phyloP scores from a whole-genome alignment of 371 early-diverging fungal species.

The Rhizopus sp. region DNA sequence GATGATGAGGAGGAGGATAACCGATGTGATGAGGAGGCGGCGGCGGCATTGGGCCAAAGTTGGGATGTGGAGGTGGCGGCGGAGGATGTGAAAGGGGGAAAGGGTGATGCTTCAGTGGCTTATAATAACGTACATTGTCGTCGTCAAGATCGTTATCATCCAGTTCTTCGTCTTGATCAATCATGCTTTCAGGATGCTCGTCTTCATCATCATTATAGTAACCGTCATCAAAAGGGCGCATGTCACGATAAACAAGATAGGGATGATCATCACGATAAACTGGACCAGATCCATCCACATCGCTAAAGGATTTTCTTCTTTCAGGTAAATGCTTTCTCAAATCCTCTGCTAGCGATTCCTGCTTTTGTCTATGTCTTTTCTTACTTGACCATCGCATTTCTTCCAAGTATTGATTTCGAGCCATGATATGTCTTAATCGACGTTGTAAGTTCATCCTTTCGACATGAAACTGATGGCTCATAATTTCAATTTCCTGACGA shows the following conservation, averaged over 20 bases:
- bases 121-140: background rate
- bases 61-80: slow-evolving; percentile 7
- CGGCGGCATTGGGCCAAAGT: slow-evolving; percentile 10
- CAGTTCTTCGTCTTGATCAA: slow-evolving; percentile 8
- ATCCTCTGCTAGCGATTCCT: background rate
- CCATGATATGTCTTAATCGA: slow-evolving; percentile 13
- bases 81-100: slow-evolving; percentile 2
- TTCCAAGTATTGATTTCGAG: slow-evolving; percentile 21
- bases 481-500: slow-evolving; percentile 3
- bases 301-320: background rate
- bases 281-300: background rate
- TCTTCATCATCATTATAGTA: slow-evolving; percentile 5
- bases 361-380: slow-evolving; percentile 6
- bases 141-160: slow-evolving; percentile 9
- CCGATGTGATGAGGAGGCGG: slow-evolving; percentile 9
- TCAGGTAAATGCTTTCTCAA: background rate
- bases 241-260: background rate
- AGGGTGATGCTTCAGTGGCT: background rate
- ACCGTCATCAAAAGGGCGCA: background rate
- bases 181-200: background rate
- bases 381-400: background rate
- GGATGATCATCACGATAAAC: slow-evolving; percentile 4
- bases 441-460: slow-evolving; percentile 20
- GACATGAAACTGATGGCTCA: slow-evolving; percentile 13
- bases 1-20: slow-evolving; percentile 4